Evolutionary conservation across 2,329 filamentous ascomycete species (phyloP).

Genomic region (Sphaerulina musiva): DNA sequence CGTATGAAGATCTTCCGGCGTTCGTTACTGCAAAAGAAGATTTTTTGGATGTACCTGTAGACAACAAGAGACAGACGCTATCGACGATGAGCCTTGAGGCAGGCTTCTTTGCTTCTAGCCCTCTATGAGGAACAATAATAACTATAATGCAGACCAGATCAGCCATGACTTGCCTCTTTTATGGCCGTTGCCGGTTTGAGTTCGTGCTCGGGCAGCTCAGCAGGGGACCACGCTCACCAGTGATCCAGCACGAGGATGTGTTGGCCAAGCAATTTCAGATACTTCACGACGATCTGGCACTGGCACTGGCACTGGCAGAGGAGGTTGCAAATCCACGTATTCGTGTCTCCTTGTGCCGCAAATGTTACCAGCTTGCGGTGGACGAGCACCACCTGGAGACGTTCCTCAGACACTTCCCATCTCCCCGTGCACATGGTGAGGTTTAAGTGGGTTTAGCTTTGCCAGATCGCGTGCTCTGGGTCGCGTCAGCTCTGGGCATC

Average conservation of each 20-base stretch:
- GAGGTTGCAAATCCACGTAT: background rate
- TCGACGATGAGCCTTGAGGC: background rate
- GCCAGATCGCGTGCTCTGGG: constrained; percentile 9
- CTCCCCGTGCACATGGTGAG: constrained; percentile 8
- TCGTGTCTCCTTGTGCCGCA: background rate
- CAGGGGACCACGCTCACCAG: constrained; percentile 2
- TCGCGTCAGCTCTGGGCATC: background rate
- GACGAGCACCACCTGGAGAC: constrained; percentile 7
- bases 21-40: background rate
- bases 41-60: too few relatives aligned
- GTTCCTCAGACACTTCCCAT: constrained; percentile 7
- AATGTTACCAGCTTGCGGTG: background rate
- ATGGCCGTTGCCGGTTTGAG: constrained; percentile 5
- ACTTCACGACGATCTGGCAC: background rate
- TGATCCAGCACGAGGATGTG: background rate
- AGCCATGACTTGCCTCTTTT: constrained; percentile 1
- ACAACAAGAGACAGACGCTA: too few relatives aligned
- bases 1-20: background rate
- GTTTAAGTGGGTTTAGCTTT: constrained; percentile 9
- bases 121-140: too few relatives aligned
- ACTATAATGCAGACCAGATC: background rate
- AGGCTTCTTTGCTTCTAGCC: too few relatives aligned
- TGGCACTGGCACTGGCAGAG: background rate
- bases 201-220: background rate
- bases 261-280: background rate